These are phyloP conservation scores for Pestalotiopsis sp. DNA, from an alignment of 2,329 filamentous ascomycete genomes.

Conservation along the genomic window DNA sequence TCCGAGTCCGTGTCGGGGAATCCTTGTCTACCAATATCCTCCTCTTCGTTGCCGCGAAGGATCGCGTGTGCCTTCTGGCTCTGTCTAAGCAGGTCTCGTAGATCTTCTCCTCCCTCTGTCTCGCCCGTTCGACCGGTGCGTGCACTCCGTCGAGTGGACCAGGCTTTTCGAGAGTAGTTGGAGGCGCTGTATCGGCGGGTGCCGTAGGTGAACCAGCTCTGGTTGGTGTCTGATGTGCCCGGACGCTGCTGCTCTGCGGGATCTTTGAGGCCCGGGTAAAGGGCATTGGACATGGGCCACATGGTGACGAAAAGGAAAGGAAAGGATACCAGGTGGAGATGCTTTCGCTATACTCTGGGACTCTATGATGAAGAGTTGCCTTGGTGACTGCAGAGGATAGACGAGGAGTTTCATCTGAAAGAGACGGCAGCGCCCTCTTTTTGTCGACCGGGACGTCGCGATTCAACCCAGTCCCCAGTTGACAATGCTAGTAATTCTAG, in stretches of 20 bases:
- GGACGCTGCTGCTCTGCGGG: conserved; percentile 4
- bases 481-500: not conserved
- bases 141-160: conserved; percentile 1
- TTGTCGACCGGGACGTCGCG: not conserved
- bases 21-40: not conserved
- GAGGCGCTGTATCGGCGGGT: conserved; percentile 9
- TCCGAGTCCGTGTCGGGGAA: not conserved
- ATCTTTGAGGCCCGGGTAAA: conserved; percentile 13
- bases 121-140: conserved; percentile 3
- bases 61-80: not conserved
- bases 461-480: not conserved
- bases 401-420: not conserved
- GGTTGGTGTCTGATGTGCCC: conserved; percentile 1
- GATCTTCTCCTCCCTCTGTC: conserved; percentile 6
- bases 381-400: not conserved
- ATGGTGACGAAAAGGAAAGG: not conserved
- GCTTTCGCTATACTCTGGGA: not conserved
- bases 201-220: conserved; percentile 7
- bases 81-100: not conserved
- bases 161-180: conserved; percentile 5
- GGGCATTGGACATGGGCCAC: conserved; percentile 16
- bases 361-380: not conserved
- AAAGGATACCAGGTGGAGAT: not conserved
- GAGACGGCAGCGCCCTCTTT: conserved; percentile 4
- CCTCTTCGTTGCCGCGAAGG: not conserved